Percentiles rank a stretch among this genome's conserved stretches.
Conservation (phyloP, 1,284 basidiomycete genomes). For the Leccinum subrobustum region DNA sequence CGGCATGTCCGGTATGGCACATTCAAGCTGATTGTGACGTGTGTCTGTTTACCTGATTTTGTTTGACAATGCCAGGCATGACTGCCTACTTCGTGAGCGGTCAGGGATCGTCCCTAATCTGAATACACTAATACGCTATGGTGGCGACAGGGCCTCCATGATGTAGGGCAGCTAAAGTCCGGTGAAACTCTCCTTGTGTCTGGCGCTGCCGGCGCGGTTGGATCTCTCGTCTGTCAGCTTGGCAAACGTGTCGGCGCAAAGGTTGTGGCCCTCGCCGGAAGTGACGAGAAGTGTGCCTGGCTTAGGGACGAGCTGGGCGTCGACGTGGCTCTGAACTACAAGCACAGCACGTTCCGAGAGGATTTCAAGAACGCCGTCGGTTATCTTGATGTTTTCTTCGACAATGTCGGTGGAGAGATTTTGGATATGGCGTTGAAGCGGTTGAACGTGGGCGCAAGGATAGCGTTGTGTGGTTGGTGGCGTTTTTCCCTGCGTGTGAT, state of each 20-base stretch:
- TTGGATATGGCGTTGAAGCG: slow-evolving; percentile 73
- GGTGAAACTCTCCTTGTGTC: slow-evolving; percentile 86
- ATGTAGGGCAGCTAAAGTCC: slow-evolving; percentile 74
- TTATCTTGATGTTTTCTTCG: slow-evolving; percentile 80
- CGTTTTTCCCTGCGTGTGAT: slow-evolving; percentile 17
- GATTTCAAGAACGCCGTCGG: slow-evolving; percentile 63
- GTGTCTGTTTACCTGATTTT: slow-evolving; percentile 1
- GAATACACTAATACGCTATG: slow-evolving; percentile 2
- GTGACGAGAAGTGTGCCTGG: slow-evolving; percentile 80
- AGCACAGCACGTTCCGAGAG: slow-evolving; percentile 67
- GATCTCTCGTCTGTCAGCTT: slow-evolving; percentile 73
- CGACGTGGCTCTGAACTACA: slow-evolving; percentile 87
- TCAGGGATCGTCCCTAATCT: neutral
- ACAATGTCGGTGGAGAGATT: slow-evolving; percentile 86
- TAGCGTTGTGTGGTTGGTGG: slow-evolving; percentile 68
- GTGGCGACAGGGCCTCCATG: slow-evolving; percentile 68
- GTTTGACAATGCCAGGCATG: slow-evolving; percentile 47
- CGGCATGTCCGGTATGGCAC: slow-evolving; percentile 61
- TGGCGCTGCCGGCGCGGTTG: slow-evolving; percentile 88
- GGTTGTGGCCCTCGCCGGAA: slow-evolving; percentile 76
- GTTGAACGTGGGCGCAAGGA: slow-evolving; percentile 74
- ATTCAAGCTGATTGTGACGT: neutral
- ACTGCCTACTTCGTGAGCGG: slow-evolving; percentile 78
- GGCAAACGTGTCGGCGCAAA: slow-evolving; percentile 73
- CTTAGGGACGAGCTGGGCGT: slow-evolving; percentile 80